These are phyloP conservation scores for Neurospora sp. DNA, from an alignment of 495 filamentous ascomycete species.

Conservation along the genomic window DNA sequence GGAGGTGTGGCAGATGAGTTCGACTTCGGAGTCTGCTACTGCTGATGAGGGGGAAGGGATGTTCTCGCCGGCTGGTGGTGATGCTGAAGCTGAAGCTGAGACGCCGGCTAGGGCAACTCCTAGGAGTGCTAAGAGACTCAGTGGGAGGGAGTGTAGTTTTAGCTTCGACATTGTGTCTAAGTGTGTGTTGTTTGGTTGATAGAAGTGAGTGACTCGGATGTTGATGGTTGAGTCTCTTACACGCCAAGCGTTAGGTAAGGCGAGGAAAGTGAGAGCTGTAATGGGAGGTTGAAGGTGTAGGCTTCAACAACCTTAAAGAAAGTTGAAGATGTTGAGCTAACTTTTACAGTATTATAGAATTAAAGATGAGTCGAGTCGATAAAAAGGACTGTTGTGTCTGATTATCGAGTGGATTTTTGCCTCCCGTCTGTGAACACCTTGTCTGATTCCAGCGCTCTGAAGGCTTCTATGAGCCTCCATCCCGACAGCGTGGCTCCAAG, in stretches of 20 bases:
- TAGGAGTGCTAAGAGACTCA: slow-evolving; percentile 16
- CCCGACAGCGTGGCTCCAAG: background rate
- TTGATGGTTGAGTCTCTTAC: background rate
- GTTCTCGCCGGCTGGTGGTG: slow-evolving; percentile 16
- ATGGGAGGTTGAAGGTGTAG: background rate
- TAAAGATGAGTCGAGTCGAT: slow-evolving; percentile 11
- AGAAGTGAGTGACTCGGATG: background rate
- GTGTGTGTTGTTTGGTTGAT: background rate
- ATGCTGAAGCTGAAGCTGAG: slow-evolving; percentile 4
- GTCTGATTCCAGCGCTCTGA: background rate
- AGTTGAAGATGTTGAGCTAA: too few relatives aligned
- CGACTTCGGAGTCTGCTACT: slow-evolving; percentile 12
- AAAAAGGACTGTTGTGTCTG: slow-evolving; percentile 23
- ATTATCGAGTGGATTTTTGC: slow-evolving; percentile 1
- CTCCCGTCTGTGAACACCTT: background rate
- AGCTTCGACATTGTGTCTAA: slow-evolving; percentile 10
- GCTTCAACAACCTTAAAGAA: too few relatives aligned
- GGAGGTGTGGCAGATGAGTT: slow-evolving; percentile 54
- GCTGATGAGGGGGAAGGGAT: background rate
- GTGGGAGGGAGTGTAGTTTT: slow-evolving; percentile 9
- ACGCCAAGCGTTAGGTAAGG: background rate
- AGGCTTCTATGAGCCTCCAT: background rate
- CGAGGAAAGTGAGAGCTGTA: background rate
- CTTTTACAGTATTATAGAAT: background rate
- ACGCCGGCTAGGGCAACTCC: slow-evolving; percentile 11